Conservation (phyloP, 169 alveolate genomes). For the Plasmodium berghei region DNA sequence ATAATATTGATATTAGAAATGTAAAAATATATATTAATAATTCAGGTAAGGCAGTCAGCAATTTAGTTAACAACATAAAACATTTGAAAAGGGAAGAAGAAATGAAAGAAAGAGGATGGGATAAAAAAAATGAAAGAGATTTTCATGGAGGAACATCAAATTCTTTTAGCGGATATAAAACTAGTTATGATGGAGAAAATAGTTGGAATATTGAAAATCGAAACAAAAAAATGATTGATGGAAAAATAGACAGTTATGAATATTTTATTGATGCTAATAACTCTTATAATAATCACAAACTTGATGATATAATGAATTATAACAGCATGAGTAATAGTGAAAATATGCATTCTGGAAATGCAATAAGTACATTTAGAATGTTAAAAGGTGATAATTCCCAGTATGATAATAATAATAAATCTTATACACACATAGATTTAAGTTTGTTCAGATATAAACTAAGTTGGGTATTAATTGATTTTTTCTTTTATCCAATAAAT, state of each 20-base stretch:
- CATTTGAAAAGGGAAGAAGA: constrained; percentile 49
- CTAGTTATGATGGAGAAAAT: constrained; percentile 4
- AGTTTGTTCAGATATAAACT: constrained; percentile 72
- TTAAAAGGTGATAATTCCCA: neutral
- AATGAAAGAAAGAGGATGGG: neutral
- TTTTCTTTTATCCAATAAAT: constrained; percentile 61
- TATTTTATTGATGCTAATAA: too few relatives aligned
- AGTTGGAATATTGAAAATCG: neutral
- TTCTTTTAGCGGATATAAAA: neutral
- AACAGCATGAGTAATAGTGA: neutral
- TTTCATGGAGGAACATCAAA: too few relatives aligned
- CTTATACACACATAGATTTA: constrained; percentile 32
- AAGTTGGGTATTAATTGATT: constrained; percentile 74
- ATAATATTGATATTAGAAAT: constrained; percentile 68
- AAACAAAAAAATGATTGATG: neutral
- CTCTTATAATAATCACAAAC: too few relatives aligned
- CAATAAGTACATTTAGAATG: neutral
- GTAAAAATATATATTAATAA: constrained; percentile 26
- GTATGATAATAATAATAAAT: neutral
- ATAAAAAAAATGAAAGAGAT: neutral
- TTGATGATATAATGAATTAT: too few relatives aligned
- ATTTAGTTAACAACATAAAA: constrained; percentile 20
- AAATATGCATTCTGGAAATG: neutral
- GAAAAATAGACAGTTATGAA: neutral
- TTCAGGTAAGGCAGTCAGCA: constrained; percentile 4